phyloP scores from a whole-genome alignment of 208 protist species.

The Naegleria gruberi region DNA sequence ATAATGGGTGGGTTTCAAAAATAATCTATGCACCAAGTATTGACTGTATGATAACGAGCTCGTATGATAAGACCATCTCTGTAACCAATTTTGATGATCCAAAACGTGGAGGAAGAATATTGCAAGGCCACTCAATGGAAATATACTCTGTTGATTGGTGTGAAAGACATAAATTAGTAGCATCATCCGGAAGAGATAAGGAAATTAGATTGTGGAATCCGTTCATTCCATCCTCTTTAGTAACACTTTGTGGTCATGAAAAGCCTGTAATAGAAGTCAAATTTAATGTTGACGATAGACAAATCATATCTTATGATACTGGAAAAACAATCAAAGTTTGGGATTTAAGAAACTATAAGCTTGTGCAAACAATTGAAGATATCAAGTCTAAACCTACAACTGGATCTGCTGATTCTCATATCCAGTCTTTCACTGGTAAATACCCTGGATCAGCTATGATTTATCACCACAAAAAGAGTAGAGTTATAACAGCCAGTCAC shows the following conservation, averaged over 20 bases:
- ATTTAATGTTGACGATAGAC: constrained; percentile 28
- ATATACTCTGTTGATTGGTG: constrained; percentile 33
- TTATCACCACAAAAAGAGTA: constrained; percentile 3
- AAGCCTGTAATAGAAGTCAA: constrained; percentile 32
- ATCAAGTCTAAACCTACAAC: background rate
- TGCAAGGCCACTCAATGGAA: constrained; percentile 26
- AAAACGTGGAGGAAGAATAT: background rate
- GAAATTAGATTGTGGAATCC: constrained; percentile 34
- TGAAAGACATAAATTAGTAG: constrained; percentile 29
- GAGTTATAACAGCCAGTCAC: background rate
- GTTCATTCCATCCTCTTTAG: constrained; percentile 30
- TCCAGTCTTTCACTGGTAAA: background rate
- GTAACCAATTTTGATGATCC: background rate
- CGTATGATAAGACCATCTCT: background rate
- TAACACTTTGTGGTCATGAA: constrained; percentile 23
- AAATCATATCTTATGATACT: constrained; percentile 26
- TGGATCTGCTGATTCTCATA: no score
- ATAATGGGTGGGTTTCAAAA: background rate
- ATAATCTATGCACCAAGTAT: background rate
- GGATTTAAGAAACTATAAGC: constrained; percentile 33
- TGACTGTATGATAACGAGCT: background rate
- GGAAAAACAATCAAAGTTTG: constrained; percentile 36
- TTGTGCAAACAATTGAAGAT: constrained; percentile 30
- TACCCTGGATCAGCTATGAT: background rate
- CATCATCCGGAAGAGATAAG: constrained; percentile 25